Percentiles rank a stretch among this genome's conserved stretches.
Evolutionary conservation across 2,329 filamentous ascomycete species (phyloP).

Genomic region (Tolypocladium nubicola): DNA sequence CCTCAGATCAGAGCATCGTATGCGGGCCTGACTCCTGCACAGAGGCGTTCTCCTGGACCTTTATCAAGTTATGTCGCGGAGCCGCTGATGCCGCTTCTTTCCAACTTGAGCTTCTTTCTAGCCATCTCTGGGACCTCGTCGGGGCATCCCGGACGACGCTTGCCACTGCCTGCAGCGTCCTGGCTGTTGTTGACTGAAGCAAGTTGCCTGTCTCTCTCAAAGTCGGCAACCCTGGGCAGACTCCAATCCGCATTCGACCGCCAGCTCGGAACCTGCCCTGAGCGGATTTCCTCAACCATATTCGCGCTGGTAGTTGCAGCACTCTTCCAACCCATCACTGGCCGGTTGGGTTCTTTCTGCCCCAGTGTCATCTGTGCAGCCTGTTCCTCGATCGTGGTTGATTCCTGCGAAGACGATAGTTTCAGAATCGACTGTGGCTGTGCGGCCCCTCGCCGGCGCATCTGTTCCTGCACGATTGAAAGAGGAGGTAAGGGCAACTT

Average conservation of each 20-base stretch:
- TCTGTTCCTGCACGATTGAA: slow-evolving; percentile 26
- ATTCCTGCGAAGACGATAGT: slow-evolving; percentile 6
- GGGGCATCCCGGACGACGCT: not conserved
- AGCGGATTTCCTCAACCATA: slow-evolving; percentile 17
- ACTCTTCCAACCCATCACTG: slow-evolving; percentile 6
- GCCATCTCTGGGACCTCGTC: not conserved
- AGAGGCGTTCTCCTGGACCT: not conserved
- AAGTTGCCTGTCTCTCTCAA: slow-evolving; percentile 8
- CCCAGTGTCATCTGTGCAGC: slow-evolving; percentile 3
- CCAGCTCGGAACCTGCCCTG: slow-evolving; percentile 9
- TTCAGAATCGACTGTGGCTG: slow-evolving; percentile 25
- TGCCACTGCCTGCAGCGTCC: not conserved
- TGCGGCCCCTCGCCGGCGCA: slow-evolving; percentile 17
- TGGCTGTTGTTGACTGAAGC: not conserved
- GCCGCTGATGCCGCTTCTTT: not conserved
- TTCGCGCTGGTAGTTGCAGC: slow-evolving; percentile 2
- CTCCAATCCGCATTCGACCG: slow-evolving; percentile 4
- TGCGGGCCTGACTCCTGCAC: not conserved
- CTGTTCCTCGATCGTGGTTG: not conserved
- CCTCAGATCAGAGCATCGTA: not conserved
- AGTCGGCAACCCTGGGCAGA: slow-evolving; percentile 15
- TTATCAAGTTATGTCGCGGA: not conserved
- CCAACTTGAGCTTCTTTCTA: slow-evolving; percentile 3
- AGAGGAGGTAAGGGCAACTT: slow-evolving; percentile 13
- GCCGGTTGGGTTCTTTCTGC: slow-evolving; percentile 13